Evolutionary conservation across 2,329 filamentous ascomycete genomes (phyloP).

Genomic region (Penicillium decumbens): DNA sequence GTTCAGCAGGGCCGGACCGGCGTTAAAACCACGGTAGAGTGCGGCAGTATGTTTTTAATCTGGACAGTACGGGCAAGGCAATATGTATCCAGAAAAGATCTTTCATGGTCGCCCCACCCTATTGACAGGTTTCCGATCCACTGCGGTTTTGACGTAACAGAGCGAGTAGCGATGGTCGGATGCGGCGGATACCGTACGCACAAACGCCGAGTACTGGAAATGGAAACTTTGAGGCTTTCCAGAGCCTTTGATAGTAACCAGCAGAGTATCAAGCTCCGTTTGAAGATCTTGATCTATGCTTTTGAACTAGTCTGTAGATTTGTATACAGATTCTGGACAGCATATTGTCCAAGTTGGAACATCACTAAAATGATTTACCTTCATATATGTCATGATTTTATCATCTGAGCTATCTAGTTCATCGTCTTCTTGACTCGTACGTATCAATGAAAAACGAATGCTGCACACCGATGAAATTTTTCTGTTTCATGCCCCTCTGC

Average conservation of each 20-base stretch:
- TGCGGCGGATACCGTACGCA: constrained; percentile 19
- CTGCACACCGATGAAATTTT: constrained; percentile 18
- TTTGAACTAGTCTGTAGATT: background rate
- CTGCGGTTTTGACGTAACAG: constrained; percentile 14
- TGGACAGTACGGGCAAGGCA: background rate
- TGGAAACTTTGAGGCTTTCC: background rate
- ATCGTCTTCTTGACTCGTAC: background rate
- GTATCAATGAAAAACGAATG: constrained; percentile 4
- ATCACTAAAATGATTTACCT: background rate
- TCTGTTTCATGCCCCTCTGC: constrained; percentile 21
- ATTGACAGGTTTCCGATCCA: constrained; percentile 19
- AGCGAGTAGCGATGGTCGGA: constrained; percentile 16
- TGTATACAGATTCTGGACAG: background rate
- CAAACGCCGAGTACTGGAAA: constrained; percentile 2
- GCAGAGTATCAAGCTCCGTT: background rate
- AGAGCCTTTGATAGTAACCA: background rate
- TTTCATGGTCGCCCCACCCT: constrained; percentile 14
- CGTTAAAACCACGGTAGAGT: constrained; percentile 16
- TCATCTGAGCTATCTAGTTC: background rate
- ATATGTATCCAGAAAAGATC: background rate
- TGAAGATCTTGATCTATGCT: background rate
- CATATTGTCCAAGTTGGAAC: background rate
- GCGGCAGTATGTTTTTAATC: constrained; percentile 1
- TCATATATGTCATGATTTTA: background rate
- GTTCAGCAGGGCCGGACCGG: constrained; percentile 23